Evolutionary conservation across 805 yeast species (phyloP).

Genomic region (Saturnispora quitensis): DNA sequence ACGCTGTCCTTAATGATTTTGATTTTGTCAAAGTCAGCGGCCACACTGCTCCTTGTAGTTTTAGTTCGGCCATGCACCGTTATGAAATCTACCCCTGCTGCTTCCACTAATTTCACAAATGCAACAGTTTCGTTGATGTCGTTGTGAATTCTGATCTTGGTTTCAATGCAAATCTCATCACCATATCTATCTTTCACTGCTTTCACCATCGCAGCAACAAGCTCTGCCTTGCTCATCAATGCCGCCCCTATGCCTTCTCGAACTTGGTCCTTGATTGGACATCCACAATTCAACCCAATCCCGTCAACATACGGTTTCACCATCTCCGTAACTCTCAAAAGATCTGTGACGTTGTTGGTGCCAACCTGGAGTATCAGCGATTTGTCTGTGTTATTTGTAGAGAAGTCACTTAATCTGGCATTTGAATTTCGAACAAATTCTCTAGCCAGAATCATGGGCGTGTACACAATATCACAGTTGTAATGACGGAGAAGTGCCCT

Average conservation of each 20-base stretch:
- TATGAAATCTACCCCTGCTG: constrained; percentile 86
- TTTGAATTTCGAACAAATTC: constrained; percentile 80
- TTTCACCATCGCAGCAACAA: constrained; percentile 73
- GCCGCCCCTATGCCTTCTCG: constrained; percentile 98
- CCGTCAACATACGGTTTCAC: constrained; percentile 89
- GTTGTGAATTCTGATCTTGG: constrained; percentile 81
- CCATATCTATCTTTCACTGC: constrained; percentile 76
- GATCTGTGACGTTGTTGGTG: constrained; percentile 71
- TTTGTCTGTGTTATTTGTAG: constrained; percentile 63
- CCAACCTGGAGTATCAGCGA: constrained; percentile 88
- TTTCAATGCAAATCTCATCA: constrained; percentile 66
- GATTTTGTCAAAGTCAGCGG: constrained; percentile 80
- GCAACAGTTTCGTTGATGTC: constrained; percentile 63
- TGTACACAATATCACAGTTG: constrained; percentile 73
- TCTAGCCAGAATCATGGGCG: constrained; percentile 94
- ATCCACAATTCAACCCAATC: constrained; percentile 92
- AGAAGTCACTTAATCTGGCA: constrained; percentile 79
- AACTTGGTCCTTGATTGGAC: constrained; percentile 92
- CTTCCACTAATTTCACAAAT: constrained; percentile 67
- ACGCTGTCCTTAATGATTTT: constrained; percentile 49
- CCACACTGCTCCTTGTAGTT: constrained; percentile 73
- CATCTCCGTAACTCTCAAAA: constrained; percentile 77
- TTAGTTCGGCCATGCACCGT: constrained; percentile 92
- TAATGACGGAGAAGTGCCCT: constrained; percentile 69
- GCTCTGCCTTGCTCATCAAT: constrained; percentile 71